Evolutionary conservation across 208 protist species (phyloP).

Genomic region (Phytomonas sp.): DNA sequence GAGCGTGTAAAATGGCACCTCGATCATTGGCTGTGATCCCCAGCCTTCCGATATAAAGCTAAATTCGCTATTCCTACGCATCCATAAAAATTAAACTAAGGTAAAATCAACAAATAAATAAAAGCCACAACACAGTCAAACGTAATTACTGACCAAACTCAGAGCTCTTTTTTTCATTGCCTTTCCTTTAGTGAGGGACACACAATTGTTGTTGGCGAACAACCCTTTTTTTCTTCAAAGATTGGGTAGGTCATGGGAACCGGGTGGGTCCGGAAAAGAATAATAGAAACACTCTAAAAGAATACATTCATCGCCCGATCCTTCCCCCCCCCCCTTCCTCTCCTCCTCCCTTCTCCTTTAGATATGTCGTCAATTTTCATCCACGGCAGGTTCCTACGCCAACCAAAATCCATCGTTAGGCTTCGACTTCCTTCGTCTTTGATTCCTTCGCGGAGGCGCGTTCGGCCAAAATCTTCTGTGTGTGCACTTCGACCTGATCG

Average conservation of each 20-base stretch:
- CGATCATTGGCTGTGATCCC: not conserved
- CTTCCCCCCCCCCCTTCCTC: not conserved
- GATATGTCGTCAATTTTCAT: not conserved
- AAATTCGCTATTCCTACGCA: not conserved
- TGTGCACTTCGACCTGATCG: constrained; percentile 88
- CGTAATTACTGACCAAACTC: not conserved
- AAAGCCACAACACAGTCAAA: constrained; percentile 2
- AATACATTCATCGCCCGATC: not conserved
- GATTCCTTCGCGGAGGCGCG: constrained; percentile 33
- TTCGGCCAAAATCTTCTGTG: constrained; percentile 73
- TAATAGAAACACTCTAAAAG: constrained; percentile 6
- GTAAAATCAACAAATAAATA: constrained; percentile 7
- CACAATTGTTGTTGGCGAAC: not conserved
- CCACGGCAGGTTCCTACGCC: not conserved
- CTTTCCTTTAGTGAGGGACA: not conserved
- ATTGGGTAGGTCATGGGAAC: not conserved
- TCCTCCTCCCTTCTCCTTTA: not conserved
- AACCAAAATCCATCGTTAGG: not conserved
- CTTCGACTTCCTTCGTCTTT: constrained; percentile 14
- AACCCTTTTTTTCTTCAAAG: not conserved
- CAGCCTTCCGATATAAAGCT: not conserved
- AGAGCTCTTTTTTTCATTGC: not conserved
- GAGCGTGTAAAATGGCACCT: not conserved
- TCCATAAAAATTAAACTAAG: not conserved
- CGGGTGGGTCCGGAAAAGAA: not conserved